A percentile compares a stretch with the other conserved stretches of the same genome.
These are phyloP conservation scores for Anthracocystis setariae DNA, from an alignment of 1,284 basidiomycete species.

Conservation along the genomic window DNA sequence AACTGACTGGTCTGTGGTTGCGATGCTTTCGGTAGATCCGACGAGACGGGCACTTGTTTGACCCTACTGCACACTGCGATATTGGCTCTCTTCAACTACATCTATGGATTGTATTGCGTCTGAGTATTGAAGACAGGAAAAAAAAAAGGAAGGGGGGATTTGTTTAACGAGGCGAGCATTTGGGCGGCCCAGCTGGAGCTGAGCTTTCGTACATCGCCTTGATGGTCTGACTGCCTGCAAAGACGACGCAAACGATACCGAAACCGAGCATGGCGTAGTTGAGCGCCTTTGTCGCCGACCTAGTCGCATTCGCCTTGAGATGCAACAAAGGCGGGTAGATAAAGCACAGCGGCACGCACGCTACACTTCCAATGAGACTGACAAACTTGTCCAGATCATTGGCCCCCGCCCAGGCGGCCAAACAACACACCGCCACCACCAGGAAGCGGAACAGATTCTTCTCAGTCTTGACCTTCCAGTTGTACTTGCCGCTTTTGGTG, in stretches of 20 bases:
- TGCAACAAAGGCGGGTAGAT: constrained; percentile 94
- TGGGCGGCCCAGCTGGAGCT: constrained; percentile 22
- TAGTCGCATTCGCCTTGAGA: constrained; percentile 81
- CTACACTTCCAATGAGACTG: constrained; percentile 89
- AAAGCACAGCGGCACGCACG: constrained; percentile 91
- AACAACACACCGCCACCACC: constrained; percentile 79
- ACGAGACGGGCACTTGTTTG: no score
- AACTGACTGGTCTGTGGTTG: no score
- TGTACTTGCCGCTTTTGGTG: constrained; percentile 80
- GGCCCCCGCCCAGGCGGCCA: constrained; percentile 84
- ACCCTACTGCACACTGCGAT: no score
- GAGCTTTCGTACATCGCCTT: constrained; percentile 43
- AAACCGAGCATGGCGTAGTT: constrained; percentile 86
- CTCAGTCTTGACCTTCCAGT: constrained; percentile 75
- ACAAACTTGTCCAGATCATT: constrained; percentile 97
- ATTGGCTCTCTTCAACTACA: no score
- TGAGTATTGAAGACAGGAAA: background rate
- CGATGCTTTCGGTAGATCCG: no score
- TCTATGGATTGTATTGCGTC: background rate
- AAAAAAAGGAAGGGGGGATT: no score
- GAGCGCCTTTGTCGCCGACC: constrained; percentile 75
- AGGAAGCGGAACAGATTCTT: constrained; percentile 90
- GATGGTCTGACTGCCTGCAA: constrained; percentile 82
- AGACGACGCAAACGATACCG: constrained; percentile 81
- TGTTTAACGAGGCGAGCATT: constrained; percentile 27